Evolutionary conservation across 169 alveolate species (phyloP), one percentile per base, ranked within the genome.

Genomic region (Miamiensis avidus): DNA sequence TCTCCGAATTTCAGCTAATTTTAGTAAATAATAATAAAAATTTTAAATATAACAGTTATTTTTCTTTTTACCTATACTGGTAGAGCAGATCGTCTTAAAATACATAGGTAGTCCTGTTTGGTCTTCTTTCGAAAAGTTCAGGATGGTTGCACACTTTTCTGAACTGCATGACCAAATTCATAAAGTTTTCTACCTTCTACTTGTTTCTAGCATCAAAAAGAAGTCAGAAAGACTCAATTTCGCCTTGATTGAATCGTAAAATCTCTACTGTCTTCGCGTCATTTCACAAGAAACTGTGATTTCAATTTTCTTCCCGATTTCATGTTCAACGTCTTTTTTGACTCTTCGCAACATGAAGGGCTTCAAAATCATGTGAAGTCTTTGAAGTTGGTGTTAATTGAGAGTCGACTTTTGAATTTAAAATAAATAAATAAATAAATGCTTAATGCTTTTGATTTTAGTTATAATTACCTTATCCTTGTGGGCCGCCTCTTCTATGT

Each of bases 81-180:
- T 81, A 74, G 74, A 74, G 76, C 28, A 76, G 31, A 83, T 82
- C 29, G 49, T 82, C 31, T 81, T 91, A 87, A 87, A 91, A 93
- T 74, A 89, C 83, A 77, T 93, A 92, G 1, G 99, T 99, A 0
- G 97, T 96, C 82, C 95, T 96, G 31, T 97, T 98, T 77, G 95
- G 92, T 79, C 99, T 94, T 82, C 99, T 97, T 88, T 96, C 98
- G 82, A 97, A 97, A 34, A 98, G 95, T 88, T 98, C 99, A 6
- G 99, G 99, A 91, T 98, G 99, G 88, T 99, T 99, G 89, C 99
- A 99, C 27, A 99, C 99, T 93, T 99, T 99, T 87, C 99, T 96
- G 76, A 99, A 97, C 91, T 99, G 99, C 99, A 99, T 99, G 30
- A 98, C 99, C 84, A 98, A 94, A 89, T 99, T 99, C 97, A 98